Evolutionary conservation across 2,329 filamentous ascomycete species (phyloP).

Genomic region (Lizonia empirigonia): DNA sequence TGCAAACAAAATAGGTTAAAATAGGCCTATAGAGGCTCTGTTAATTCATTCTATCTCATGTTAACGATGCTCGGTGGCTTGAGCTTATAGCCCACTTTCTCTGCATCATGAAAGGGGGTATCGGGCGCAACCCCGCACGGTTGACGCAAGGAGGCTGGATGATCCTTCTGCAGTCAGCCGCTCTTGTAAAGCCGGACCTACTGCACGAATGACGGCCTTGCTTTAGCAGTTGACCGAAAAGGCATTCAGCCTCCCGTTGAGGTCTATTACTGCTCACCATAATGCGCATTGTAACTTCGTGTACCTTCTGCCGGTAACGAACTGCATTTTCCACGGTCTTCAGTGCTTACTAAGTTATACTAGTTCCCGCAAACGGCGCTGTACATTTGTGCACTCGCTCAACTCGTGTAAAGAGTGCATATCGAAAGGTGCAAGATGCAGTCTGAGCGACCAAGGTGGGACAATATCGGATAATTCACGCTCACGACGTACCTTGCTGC

Average conservation of each 20-base stretch:
- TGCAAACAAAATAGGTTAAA: too few relatives aligned
- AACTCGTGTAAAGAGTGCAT: constrained; percentile 10
- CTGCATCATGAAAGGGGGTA: too few relatives aligned
- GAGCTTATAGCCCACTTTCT: too few relatives aligned
- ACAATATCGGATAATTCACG: background rate
- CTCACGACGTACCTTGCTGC: background rate
- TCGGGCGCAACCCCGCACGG: constrained; percentile 11
- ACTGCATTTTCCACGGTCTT: background rate
- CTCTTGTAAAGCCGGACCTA: background rate
- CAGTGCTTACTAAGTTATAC: background rate
- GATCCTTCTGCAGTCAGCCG: background rate
- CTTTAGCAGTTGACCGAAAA: background rate
- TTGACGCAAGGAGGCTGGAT: constrained; percentile 9
- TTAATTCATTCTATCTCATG: too few relatives aligned
- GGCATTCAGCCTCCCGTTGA: background rate
- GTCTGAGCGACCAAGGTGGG: background rate
- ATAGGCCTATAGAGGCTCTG: too few relatives aligned
- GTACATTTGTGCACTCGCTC: constrained; percentile 2
- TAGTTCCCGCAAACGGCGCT: constrained; percentile 14
- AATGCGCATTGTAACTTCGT: constrained; percentile 12
- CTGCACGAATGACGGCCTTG: constrained; percentile 2
- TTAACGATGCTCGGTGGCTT: too few relatives aligned
- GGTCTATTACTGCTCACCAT: background rate
- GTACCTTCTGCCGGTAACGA: constrained; percentile 11
- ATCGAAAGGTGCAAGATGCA: constrained; percentile 1